Conservation (phyloP, 2,329 filamentous ascomycete genomes). For the Periconia sp. region DNA sequence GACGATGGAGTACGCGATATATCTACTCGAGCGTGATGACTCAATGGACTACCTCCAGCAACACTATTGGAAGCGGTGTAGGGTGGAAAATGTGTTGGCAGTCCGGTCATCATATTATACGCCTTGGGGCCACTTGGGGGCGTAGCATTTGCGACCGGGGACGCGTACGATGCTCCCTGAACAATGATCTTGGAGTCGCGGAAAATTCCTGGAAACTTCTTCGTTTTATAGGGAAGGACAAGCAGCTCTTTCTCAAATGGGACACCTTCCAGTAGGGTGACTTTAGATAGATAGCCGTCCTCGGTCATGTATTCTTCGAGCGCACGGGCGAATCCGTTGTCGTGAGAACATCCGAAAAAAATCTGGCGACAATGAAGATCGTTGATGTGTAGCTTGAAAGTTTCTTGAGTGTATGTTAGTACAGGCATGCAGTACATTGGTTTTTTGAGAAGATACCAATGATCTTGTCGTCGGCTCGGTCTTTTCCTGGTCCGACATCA, state of each 20-base stretch:
- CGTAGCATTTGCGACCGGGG: neutral
- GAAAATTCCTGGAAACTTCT: slow-evolving; percentile 57
- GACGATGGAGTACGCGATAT: slow-evolving; percentile 31
- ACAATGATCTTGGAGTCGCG: slow-evolving; percentile 52
- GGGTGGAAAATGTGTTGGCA: slow-evolving; percentile 30
- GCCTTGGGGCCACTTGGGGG: slow-evolving; percentile 4
- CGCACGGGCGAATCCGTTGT: slow-evolving; percentile 56
- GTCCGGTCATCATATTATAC: slow-evolving; percentile 23
- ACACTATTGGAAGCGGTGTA: neutral
- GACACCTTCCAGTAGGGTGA: slow-evolving; percentile 60
- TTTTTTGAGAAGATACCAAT: slow-evolving; percentile 46
- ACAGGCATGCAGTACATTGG: neutral
- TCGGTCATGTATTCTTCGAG: slow-evolving; percentile 55
- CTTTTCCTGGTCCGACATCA: slow-evolving; percentile 51
- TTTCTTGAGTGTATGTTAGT: slow-evolving; percentile 43
- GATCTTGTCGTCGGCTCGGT: slow-evolving; percentile 50
- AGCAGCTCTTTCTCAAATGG: slow-evolving; percentile 58
- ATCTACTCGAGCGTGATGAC: neutral
- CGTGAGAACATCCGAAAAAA: slow-evolving; percentile 61
- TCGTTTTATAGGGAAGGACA: slow-evolving; percentile 52
- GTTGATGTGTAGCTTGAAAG: slow-evolving; percentile 57
- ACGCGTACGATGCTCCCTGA: neutral
- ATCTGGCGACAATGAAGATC: slow-evolving; percentile 64
- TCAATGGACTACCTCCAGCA: too few relatives aligned
- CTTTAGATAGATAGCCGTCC: slow-evolving; percentile 47